A percentile compares a stretch with the other conserved stretches of the same genome.
phyloP scores from a whole-genome alignment of 352 stramenopile species.

The Globisporangium orthogonon region DNA sequence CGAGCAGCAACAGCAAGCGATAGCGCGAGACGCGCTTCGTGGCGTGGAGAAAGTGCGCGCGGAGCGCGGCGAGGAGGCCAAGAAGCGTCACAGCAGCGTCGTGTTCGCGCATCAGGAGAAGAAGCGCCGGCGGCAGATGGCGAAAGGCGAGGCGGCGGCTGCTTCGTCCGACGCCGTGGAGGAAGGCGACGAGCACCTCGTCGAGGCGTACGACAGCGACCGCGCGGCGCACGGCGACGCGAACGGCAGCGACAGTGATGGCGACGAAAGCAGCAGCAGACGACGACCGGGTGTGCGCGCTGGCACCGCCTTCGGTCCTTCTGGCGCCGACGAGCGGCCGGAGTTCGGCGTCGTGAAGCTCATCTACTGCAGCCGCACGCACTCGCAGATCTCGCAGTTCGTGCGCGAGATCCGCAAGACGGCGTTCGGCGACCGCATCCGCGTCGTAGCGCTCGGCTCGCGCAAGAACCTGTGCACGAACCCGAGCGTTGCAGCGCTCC shows the following conservation, averaged over 20 bases:
- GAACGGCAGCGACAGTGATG: constrained; percentile 27
- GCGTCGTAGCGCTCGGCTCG: constrained; percentile 74
- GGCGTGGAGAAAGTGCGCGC: constrained; percentile 50
- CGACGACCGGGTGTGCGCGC: not conserved
- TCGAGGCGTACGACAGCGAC: constrained; percentile 78
- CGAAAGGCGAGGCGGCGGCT: not conserved
- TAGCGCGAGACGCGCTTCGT: constrained; percentile 35
- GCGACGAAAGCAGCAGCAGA: constrained; percentile 18
- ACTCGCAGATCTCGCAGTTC: constrained; percentile 89
- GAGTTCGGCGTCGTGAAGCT: constrained; percentile 68
- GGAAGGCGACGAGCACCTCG: constrained; percentile 50
- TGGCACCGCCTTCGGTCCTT: not conserved
- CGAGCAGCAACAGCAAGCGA: constrained; percentile 35
- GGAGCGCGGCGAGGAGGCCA: constrained; percentile 31
- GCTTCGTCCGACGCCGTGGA: not conserved
- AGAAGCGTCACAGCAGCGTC: constrained; percentile 64
- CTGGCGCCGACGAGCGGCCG: constrained; percentile 11
- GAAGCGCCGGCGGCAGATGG: constrained; percentile 7
- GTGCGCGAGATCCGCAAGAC: constrained; percentile 86
- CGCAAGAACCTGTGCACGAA: constrained; percentile 85
- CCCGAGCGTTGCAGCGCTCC: constrained; percentile 50
- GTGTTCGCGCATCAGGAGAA: constrained; percentile 70
- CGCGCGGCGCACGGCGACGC: constrained; percentile 3
- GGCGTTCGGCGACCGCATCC: constrained; percentile 54
- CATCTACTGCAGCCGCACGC: constrained; percentile 88